phyloP scores from a whole-genome alignment of 2,329 filamentous ascomycete genomes.

The Penicillium sp. region DNA sequence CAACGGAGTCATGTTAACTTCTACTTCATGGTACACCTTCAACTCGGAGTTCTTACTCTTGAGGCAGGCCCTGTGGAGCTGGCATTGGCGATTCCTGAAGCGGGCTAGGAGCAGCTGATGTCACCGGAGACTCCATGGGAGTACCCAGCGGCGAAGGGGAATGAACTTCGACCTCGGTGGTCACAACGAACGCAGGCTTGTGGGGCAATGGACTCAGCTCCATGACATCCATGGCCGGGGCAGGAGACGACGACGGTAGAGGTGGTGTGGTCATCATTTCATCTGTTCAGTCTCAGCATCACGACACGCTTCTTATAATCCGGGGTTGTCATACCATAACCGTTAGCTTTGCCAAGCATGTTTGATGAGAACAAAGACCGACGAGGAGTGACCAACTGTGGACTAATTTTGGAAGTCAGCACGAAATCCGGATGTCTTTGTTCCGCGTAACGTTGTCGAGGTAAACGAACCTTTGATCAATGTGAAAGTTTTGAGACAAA shows the following conservation, averaged over 20 bases:
- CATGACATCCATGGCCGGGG: constrained; percentile 68
- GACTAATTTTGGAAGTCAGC: constrained; percentile 54
- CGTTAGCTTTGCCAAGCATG: constrained; percentile 55
- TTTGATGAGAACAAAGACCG: constrained; percentile 75
- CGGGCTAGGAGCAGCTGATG: constrained; percentile 37
- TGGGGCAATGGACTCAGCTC: constrained; percentile 90
- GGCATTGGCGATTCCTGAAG: constrained; percentile 38
- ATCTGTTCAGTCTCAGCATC: constrained; percentile 40
- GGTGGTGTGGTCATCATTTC: constrained; percentile 79
- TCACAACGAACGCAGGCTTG: constrained; percentile 63
- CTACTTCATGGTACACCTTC: neutral
- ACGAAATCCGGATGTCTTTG: constrained; percentile 14
- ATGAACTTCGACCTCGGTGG: constrained; percentile 58
- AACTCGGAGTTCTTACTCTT: constrained; percentile 31
- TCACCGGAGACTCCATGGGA: constrained; percentile 38
- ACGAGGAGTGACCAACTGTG: constrained; percentile 73
- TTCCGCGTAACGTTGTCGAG: constrained; percentile 1
- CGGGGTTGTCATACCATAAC: constrained; percentile 48
- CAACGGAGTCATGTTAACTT: constrained; percentile 18
- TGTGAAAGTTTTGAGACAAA: constrained; percentile 92
- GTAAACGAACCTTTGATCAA: constrained; percentile 76
- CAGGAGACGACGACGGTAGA: constrained; percentile 75
- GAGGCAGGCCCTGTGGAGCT: constrained; percentile 22
- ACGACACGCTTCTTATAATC: neutral
- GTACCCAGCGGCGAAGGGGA: constrained; percentile 63